phyloP scores from a whole-genome alignment of 108 stramenopile genomes.

The Fistulifera solaris region DNA sequence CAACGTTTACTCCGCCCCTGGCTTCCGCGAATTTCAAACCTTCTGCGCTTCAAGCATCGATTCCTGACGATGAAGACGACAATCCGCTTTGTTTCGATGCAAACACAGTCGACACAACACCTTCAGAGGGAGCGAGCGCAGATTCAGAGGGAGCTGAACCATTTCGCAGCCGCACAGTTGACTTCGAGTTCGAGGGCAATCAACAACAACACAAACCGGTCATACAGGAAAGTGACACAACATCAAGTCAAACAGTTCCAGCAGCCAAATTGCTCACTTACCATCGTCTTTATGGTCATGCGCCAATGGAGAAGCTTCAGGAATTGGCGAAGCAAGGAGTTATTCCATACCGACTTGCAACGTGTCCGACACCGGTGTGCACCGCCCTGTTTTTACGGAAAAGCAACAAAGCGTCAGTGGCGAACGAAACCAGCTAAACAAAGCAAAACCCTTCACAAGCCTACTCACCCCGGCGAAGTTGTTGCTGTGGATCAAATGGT shows the following conservation, averaged over 20 bases:
- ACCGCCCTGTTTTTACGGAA: conserved; percentile 5
- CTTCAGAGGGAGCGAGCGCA: too few relatives aligned
- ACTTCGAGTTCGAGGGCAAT: not conserved
- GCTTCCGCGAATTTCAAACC: too few relatives aligned
- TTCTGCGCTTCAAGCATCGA: too few relatives aligned
- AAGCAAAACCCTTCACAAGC: too few relatives aligned
- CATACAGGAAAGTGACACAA: too few relatives aligned
- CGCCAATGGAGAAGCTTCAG: conserved; percentile 1
- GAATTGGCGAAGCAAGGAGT: not conserved
- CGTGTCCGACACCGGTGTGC: not conserved
- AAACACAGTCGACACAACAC: too few relatives aligned
- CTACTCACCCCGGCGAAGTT: conserved; percentile 19
- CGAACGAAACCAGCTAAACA: not conserved
- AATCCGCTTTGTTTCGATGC: too few relatives aligned
- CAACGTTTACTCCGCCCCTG: too few relatives aligned
- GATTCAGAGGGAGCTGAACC: not conserved
- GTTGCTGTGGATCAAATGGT: conserved; percentile 37
- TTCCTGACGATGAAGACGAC: too few relatives aligned
- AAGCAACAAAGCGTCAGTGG: conserved; percentile 6
- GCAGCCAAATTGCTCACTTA: not conserved
- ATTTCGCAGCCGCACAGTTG: not conserved
- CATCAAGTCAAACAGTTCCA: too few relatives aligned
- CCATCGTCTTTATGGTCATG: not conserved
- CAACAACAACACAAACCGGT: not conserved
- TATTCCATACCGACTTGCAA: not conserved